Conservation (phyloP, 345 rosid species). For the Geranium brycei region DNA sequence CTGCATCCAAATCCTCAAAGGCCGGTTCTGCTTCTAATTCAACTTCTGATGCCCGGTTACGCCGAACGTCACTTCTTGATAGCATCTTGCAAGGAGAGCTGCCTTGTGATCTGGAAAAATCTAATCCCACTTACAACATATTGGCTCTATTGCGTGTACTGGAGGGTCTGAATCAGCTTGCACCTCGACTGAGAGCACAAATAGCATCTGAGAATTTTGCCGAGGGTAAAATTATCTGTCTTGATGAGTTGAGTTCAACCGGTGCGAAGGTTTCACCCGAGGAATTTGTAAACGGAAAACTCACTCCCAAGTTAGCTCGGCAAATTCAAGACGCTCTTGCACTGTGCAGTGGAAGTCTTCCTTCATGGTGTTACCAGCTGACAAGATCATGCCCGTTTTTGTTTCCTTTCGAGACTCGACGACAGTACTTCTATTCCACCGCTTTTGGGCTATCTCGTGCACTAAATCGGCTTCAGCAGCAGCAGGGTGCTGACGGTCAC, state of each 20-base stretch:
- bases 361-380: constrained; percentile 95
- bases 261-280: constrained; percentile 57
- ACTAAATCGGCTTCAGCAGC: constrained; percentile 92
- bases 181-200: constrained; percentile 71
- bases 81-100: constrained; percentile 85
- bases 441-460: constrained; percentile 99
- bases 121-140: constrained; percentile 79
- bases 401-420: constrained; percentile 93
- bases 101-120: constrained; percentile 89
- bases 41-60: constrained; percentile 36
- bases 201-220: constrained; percentile 45
- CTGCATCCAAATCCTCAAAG: constrained; percentile 43
- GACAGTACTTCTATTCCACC: constrained; percentile 94
- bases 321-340: constrained; percentile 99
- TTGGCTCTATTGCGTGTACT: constrained; percentile 73
- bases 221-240: constrained; percentile 46
- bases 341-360: constrained; percentile 94
- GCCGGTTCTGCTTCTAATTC: constrained; percentile 33
- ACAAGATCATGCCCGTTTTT: constrained; percentile 92
- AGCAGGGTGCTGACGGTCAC: constrained; percentile 94
- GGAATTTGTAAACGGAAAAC: constrained; percentile 77
- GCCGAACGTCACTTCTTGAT: constrained; percentile 61
- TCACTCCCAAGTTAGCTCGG: constrained; percentile 92
- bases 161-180: constrained; percentile 90
- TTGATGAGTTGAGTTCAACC: constrained; percentile 39